Percentiles rank a stretch among this genome's conserved stretches.
Conservation (phyloP, 805 yeast genomes). For the Cyberlindnera mississippiensis region DNA sequence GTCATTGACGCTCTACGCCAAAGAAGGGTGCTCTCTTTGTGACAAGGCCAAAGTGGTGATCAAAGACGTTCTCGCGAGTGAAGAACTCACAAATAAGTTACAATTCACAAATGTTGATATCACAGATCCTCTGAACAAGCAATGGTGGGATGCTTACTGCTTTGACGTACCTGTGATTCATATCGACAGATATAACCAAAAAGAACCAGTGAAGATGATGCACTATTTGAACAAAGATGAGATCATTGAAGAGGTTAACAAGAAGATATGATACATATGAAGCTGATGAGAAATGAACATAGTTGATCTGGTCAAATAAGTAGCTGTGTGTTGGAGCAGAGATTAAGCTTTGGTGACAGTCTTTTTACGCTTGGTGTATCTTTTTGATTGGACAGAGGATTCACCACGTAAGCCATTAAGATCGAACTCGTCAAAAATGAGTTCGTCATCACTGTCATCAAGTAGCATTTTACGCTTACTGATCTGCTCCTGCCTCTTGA, state of each 20-base stretch:
- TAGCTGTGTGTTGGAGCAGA: too few species aligned
- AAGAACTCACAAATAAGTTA: constrained; percentile 28
- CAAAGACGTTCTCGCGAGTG: constrained; percentile 35
- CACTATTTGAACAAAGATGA: constrained; percentile 59
- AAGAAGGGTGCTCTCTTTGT: constrained; percentile 66
- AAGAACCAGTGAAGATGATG: constrained; percentile 56
- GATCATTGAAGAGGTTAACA: constrained; percentile 45
- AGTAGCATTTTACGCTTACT: constrained; percentile 29
- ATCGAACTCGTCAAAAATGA: constrained; percentile 23
- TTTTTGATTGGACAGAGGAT: constrained; percentile 16
- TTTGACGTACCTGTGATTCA: constrained; percentile 80
- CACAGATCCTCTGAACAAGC: constrained; percentile 50
- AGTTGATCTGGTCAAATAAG: background rate
- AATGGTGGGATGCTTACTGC: constrained; percentile 70
- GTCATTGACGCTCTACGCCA: constrained; percentile 58
- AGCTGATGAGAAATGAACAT: too few species aligned
- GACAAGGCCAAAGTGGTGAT: constrained; percentile 57
- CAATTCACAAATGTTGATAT: constrained; percentile 50
- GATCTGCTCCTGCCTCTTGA: background rate
- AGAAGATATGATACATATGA: background rate
- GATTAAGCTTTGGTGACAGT: constrained; percentile 9
- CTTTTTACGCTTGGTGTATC: constrained; percentile 22
- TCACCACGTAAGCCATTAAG: constrained; percentile 15
- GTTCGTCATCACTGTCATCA: constrained; percentile 20
- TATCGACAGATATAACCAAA: constrained; percentile 46